Evolutionary conservation across 2,329 filamentous ascomycete species (phyloP).

Genomic region (Calonectria hongkongensis): DNA sequence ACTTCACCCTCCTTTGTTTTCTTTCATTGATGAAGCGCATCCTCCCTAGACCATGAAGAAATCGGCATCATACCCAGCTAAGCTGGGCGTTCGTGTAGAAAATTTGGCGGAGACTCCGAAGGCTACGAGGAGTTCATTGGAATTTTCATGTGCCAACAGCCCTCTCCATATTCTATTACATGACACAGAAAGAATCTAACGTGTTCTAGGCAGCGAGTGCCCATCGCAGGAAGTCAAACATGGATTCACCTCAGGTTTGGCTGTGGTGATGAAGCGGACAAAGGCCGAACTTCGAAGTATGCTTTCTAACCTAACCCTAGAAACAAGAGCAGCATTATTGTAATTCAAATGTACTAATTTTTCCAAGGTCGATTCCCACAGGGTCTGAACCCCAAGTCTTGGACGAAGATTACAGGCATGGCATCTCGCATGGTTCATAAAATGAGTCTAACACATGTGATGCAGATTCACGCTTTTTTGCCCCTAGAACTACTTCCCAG

Average conservation of each 20-base stretch:
- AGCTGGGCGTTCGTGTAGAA: not conserved
- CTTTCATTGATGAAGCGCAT: not conserved
- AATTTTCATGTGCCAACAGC: not conserved
- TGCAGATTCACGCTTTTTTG: slow-evolving; percentile 33
- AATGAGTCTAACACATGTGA: not conserved
- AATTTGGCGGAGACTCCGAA: not conserved
- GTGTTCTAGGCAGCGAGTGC: not conserved
- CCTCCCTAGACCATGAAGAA: slow-evolving; percentile 22
- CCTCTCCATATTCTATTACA: not conserved
- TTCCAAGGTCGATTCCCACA: slow-evolving; percentile 23
- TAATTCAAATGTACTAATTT: not conserved
- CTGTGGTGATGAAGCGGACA: slow-evolving; percentile 36
- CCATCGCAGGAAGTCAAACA: not conserved
- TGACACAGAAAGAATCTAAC: not conserved
- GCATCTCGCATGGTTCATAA: not conserved
- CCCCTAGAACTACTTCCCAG: slow-evolving; percentile 5
- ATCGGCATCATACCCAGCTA: slow-evolving; percentile 34
- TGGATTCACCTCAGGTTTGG: not conserved
- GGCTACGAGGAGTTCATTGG: not conserved
- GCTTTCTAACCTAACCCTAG: not conserved
- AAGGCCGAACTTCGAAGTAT: slow-evolving; percentile 37
- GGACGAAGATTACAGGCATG: slow-evolving; percentile 36
- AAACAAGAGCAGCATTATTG: not conserved
- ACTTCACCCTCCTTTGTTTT: not conserved
- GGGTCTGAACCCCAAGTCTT: slow-evolving; percentile 26